Conservation (phyloP, 2,329 filamentous ascomycete species). For the Monilinia aucupariae region DNA sequence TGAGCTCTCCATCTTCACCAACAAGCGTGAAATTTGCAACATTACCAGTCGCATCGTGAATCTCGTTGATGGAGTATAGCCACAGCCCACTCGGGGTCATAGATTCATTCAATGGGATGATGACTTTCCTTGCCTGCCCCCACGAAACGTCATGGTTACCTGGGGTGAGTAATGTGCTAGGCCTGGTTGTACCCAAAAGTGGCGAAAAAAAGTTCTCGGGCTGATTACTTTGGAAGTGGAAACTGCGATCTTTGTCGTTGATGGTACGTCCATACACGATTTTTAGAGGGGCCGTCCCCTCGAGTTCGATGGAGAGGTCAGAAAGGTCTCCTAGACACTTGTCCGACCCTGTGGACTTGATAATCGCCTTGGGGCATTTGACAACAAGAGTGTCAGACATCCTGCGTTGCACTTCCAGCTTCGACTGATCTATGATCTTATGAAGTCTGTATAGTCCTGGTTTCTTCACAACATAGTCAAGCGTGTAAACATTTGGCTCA, state of each 20-base stretch:
- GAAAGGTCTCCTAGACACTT: conserved; percentile 87
- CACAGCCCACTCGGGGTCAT: conserved; percentile 73
- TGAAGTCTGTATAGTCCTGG: conserved; percentile 80
- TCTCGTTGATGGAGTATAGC: conserved; percentile 87
- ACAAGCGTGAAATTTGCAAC: conserved; percentile 65
- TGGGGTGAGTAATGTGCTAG: conserved; percentile 51
- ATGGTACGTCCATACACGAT: conserved; percentile 87
- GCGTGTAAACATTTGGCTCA: conserved; percentile 50
- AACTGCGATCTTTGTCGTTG: conserved; percentile 75
- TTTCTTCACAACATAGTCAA: conserved; percentile 74
- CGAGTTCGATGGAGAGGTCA: conserved; percentile 73
- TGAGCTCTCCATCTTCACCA: conserved; percentile 61
- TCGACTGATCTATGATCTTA: conserved; percentile 86
- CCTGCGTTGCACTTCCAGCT: conserved; percentile 79
- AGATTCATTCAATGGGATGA: conserved; percentile 84
- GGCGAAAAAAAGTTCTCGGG: conserved; percentile 81
- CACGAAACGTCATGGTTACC: conserved; percentile 68
- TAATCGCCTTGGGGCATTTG: conserved; percentile 71
- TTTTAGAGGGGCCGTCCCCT: conserved; percentile 84
- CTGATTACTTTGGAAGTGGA: conserved; percentile 89
- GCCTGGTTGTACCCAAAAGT: conserved; percentile 55
- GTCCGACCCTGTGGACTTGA: conserved; percentile 58
- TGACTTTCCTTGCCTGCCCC: conserved; percentile 70
- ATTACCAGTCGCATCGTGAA: conserved; percentile 87
- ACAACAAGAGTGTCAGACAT: conserved; percentile 78